These are phyloP conservation scores for Vitis hybrid DNA, from an alignment of 177 flowering plant genomes.

Conservation along the genomic window DNA sequence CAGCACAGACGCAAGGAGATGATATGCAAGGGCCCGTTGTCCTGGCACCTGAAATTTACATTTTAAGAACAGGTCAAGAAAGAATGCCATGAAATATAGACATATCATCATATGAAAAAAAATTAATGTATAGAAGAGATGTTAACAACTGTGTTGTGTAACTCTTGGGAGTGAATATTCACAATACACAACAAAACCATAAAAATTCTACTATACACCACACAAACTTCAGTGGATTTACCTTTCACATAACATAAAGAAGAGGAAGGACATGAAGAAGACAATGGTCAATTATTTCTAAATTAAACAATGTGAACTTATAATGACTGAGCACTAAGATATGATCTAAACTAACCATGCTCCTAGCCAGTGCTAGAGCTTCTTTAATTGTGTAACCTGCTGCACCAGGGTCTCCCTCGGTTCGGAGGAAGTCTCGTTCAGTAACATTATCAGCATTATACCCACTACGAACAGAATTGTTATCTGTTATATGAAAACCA, in stretches of 20 bases:
- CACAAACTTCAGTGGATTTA: background rate
- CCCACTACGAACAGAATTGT: slow-evolving; percentile 17
- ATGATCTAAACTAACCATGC: slow-evolving; percentile 61
- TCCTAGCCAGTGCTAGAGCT: slow-evolving; percentile 75
- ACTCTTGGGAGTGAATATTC: background rate
- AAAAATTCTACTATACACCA: background rate
- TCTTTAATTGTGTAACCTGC: slow-evolving; percentile 91
- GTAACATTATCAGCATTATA: slow-evolving; percentile 47
- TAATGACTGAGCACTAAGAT: background rate
- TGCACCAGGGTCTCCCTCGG: slow-evolving; percentile 96
- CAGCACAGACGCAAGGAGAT: slow-evolving; percentile 73
- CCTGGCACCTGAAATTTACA: slow-evolving; percentile 70
- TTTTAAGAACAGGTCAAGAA: background rate
- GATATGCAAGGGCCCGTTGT: slow-evolving; percentile 81
- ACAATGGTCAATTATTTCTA: background rate
- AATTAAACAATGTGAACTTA: background rate
- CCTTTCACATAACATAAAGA: slow-evolving; percentile 1
- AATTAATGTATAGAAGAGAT: background rate
- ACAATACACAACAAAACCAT: background rate
- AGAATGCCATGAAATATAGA: background rate
- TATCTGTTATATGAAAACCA: slow-evolving; percentile 29
- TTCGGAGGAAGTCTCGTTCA: slow-evolving; percentile 79
- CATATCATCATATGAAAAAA: background rate
- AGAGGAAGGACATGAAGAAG: background rate
- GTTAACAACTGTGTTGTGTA: background rate